Conservation (phyloP, 345 rosid genomes). For the Geranium rotundifolium region DNA sequence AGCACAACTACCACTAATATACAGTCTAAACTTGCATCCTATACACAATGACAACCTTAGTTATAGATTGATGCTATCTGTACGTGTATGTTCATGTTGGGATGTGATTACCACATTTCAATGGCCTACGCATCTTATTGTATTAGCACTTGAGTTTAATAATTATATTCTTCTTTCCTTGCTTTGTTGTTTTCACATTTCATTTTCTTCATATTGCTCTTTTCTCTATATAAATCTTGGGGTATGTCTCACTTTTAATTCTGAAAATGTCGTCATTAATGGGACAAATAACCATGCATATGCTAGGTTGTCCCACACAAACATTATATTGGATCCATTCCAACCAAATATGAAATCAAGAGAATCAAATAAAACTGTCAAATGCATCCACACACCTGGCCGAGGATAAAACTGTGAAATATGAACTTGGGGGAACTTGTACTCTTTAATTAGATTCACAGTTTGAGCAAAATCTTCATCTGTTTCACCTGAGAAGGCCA, state of each 20-base stretch:
- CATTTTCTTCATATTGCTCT: neutral
- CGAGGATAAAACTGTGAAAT: slow-evolving; percentile 97
- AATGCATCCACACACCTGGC: slow-evolving; percentile 40
- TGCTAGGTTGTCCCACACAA: neutral
- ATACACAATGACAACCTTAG: no score
- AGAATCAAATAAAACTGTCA: neutral
- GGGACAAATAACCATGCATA: neutral
- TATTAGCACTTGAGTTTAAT: neutral
- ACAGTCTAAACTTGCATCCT: neutral
- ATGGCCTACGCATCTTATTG: neutral
- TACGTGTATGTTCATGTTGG: neutral
- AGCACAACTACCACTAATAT: neutral
- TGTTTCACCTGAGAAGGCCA: slow-evolving; percentile 57
- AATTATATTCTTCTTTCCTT: neutral
- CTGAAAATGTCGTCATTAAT: neutral
- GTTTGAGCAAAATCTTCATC: slow-evolving; percentile 84
- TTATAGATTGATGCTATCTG: no score
- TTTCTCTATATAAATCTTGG: neutral
- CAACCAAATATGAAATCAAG: neutral
- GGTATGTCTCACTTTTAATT: neutral
- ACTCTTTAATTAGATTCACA: slow-evolving; percentile 54
- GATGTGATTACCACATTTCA: neutral
- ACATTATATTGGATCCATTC: neutral
- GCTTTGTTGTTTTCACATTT: neutral
- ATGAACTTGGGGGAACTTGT: slow-evolving; percentile 83